phyloP scores from a whole-genome alignment of 1,284 basidiomycete genomes.

The Cystobasidium pallidum region DNA sequence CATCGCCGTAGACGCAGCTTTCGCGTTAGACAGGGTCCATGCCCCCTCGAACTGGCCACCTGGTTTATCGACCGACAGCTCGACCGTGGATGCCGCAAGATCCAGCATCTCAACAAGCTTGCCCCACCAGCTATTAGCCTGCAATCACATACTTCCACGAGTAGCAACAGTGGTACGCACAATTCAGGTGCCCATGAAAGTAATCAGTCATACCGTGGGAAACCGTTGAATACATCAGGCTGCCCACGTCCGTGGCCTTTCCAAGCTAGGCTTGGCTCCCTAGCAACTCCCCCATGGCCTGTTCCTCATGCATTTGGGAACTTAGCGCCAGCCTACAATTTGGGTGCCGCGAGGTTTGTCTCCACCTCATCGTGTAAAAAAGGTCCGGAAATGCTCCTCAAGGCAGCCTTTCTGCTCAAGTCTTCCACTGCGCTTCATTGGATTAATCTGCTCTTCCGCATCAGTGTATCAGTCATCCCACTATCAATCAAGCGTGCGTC shows the following conservation, averaged over 20 bases:
- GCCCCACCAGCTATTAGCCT: not conserved
- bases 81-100: constrained; percentile 8
- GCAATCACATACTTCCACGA: not conserved
- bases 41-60: constrained; percentile 17
- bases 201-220: not conserved
- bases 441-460: constrained; percentile 41
- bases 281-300: not conserved
- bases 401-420: constrained; percentile 31
- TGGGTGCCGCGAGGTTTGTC: not conserved
- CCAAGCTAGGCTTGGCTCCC: not conserved
- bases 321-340: not conserved
- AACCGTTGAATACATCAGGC: not conserved
- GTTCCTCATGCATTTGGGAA: not conserved
- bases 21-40: not conserved
- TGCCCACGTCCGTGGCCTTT: not conserved
- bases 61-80: constrained; percentile 20
- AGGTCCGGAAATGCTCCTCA: constrained; percentile 16
- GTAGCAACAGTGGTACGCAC: not conserved
- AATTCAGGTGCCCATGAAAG: not conserved
- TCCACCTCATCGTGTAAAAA: not conserved
- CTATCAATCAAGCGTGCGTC: constrained; percentile 35
- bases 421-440: constrained; percentile 28
- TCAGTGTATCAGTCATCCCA: constrained; percentile 38
- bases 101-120: constrained; percentile 17
- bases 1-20: not conserved